Conservation (phyloP, 2,329 filamentous ascomycete species). For the Cephalotrichum gorgonifer region DNA sequence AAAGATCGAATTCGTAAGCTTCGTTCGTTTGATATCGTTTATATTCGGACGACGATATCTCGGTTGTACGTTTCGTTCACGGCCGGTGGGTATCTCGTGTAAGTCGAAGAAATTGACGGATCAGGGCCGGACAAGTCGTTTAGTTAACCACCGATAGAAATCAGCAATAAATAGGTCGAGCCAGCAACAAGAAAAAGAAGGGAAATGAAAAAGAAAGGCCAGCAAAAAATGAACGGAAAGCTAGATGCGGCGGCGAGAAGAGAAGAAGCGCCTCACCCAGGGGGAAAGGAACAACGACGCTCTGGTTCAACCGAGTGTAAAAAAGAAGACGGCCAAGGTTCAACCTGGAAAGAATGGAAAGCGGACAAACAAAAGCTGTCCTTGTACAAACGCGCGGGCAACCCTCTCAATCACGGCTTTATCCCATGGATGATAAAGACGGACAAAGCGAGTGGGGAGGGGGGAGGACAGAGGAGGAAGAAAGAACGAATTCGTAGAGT, state of each 20-base stretch:
- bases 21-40: background rate
- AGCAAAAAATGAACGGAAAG: background rate
- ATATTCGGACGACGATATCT: background rate
- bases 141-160: background rate
- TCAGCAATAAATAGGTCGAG: background rate
- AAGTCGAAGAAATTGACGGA: background rate
- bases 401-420: constrained; percentile 3
- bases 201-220: background rate
- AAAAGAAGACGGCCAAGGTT: constrained; percentile 38
- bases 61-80: background rate
- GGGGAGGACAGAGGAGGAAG: constrained; percentile 10
- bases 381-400: background rate
- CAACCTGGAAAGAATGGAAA: constrained; percentile 44
- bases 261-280: constrained; percentile 7
- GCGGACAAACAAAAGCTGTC: constrained; percentile 1
- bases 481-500: background rate
- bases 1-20: no score
- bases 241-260: no score
- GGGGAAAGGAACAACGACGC: background rate
- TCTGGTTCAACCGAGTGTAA: constrained; percentile 8
- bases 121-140: no score
- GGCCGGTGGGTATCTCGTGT: background rate
- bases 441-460: background rate
- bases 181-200: background rate
- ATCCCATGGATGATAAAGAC: background rate